A percentile compares a stretch with the other conserved stretches of the same genome.
Conservation (phyloP, 768 basidiomycete genomes). For the Kwoniella sp. region DNA sequence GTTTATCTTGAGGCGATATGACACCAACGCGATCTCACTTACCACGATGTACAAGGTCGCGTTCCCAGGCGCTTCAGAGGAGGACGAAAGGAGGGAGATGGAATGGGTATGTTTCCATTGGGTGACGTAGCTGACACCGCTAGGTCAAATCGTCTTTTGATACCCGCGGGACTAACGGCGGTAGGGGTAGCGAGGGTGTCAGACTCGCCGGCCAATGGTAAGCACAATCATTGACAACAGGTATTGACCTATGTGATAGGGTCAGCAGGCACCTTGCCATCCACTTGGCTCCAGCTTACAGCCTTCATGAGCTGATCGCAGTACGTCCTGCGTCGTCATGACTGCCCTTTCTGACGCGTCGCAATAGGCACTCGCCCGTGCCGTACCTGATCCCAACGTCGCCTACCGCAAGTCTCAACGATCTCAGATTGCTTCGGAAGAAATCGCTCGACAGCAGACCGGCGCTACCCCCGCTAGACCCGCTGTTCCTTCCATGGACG, state of each 20-base stretch:
- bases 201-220: conserved; percentile 85
- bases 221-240: background rate
- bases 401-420: conserved; percentile 69
- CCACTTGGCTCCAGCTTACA: conserved; percentile 65
- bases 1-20: conserved; percentile 88
- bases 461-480: conserved; percentile 45
- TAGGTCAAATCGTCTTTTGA: conserved; percentile 68
- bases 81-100: conserved; percentile 72
- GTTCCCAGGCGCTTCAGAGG: conserved; percentile 73
- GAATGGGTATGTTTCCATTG: conserved; percentile 57
- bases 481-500: conserved; percentile 36
- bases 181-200: conserved; percentile 62
- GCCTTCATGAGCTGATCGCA: conserved; percentile 54
- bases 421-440: conserved; percentile 46
- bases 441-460: conserved; percentile 39
- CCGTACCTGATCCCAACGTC: conserved; percentile 69
- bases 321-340: conserved; percentile 24
- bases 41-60: conserved; percentile 97
- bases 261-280: conserved; percentile 57
- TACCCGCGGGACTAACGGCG: conserved; percentile 66
- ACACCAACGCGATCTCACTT: conserved; percentile 84
- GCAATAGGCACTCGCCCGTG: conserved; percentile 59
- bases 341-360: background rate
- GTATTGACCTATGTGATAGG: conserved; percentile 26
- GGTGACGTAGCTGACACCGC: background rate